A percentile compares a stretch with the other conserved stretches of the same genome.
These are phyloP conservation scores for Yamadazyma takamatsuzukensis DNA, from an alignment of 805 yeast species.

Conservation along the genomic window DNA sequence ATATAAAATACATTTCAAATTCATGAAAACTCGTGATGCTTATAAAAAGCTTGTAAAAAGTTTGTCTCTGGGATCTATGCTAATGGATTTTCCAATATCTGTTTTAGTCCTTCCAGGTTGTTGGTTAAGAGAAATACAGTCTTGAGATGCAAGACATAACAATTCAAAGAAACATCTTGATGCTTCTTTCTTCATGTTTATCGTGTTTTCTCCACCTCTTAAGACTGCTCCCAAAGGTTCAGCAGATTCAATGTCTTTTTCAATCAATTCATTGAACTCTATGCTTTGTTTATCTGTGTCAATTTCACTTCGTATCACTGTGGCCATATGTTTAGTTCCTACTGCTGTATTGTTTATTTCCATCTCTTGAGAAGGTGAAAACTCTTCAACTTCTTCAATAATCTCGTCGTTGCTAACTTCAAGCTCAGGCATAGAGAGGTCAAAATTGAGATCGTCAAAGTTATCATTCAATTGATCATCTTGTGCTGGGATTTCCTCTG, in stretches of 20 bases:
- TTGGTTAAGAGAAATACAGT: conserved; percentile 64
- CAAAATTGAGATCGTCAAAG: conserved; percentile 16
- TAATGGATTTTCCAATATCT: conserved; percentile 54
- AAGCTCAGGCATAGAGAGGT: conserved; percentile 21
- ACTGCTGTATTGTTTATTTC: conserved; percentile 10
- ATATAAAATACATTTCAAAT: conserved; percentile 3
- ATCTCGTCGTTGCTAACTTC: conserved; percentile 10
- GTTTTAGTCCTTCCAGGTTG: conserved; percentile 20
- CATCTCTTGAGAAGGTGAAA: conserved; percentile 11
- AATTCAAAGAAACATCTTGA: conserved; percentile 77
- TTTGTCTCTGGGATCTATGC: conserved; percentile 44
- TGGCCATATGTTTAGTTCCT: conserved; percentile 54
- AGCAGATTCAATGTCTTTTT: conserved; percentile 25
- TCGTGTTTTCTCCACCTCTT: conserved; percentile 25
- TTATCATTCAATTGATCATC: conserved; percentile 14
- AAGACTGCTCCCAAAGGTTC: conserved; percentile 49
- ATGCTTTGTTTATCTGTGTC: not conserved
- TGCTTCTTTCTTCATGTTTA: conserved; percentile 52
- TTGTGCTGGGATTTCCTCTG: conserved; percentile 2
- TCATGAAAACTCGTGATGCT: not conserved
- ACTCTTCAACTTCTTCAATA: conserved; percentile 6
- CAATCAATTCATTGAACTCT: conserved; percentile 6
- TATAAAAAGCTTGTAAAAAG: conserved; percentile 22
- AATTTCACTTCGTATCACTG: conserved; percentile 36
- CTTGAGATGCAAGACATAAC: conserved; percentile 75